A percentile compares a stretch with the other conserved stretches of the same genome.
Evolutionary conservation across 2,329 filamentous ascomycete genomes (phyloP).

Genomic region (Aspergillus latus): DNA sequence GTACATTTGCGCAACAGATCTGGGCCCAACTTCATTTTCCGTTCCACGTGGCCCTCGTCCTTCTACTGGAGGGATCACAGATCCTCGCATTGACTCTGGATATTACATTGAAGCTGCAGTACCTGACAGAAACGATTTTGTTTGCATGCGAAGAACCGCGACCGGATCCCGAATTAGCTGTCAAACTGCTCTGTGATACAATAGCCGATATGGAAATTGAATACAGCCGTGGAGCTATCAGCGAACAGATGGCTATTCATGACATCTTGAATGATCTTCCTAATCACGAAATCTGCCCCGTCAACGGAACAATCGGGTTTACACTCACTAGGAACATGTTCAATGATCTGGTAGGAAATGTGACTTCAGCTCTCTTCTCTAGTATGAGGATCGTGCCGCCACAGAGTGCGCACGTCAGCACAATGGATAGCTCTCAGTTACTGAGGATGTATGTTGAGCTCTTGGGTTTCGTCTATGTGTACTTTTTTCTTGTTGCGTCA

Average conservation of each 20-base stretch:
- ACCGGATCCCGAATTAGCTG: conserved; percentile 27
- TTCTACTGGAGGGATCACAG: conserved; percentile 65
- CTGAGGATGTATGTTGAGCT: conserved; percentile 40
- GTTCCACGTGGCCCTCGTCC: conserved; percentile 62
- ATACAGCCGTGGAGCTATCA: conserved; percentile 33
- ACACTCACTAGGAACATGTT: conserved; percentile 30
- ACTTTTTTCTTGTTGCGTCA: conserved; percentile 40
- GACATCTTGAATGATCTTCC: conserved; percentile 33
- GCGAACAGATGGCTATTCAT: conserved; percentile 35
- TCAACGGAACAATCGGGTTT: conserved; percentile 19
- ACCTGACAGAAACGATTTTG: conserved; percentile 40
- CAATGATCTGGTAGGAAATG: conserved; percentile 39
- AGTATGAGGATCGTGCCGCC: conserved; percentile 41
- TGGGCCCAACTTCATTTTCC: conserved; percentile 57
- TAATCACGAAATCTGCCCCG: conserved; percentile 32
- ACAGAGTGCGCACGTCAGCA: conserved; percentile 27
- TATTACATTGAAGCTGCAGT: conserved; percentile 41
- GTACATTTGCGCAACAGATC: conserved; percentile 58
- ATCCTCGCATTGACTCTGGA: conserved; percentile 53
- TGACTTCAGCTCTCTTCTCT: conserved; percentile 42
- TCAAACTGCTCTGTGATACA: conserved; percentile 37
- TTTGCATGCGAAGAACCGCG: conserved; percentile 42
- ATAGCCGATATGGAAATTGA: conserved; percentile 44
- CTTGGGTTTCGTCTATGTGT: conserved; percentile 42
- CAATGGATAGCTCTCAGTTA: conserved; percentile 31